Percentiles rank a stretch among this genome's conserved stretches.
phyloP scores from a whole-genome alignment of 805 yeast species.

The Sugiyamaella boreocaroliniensis region DNA sequence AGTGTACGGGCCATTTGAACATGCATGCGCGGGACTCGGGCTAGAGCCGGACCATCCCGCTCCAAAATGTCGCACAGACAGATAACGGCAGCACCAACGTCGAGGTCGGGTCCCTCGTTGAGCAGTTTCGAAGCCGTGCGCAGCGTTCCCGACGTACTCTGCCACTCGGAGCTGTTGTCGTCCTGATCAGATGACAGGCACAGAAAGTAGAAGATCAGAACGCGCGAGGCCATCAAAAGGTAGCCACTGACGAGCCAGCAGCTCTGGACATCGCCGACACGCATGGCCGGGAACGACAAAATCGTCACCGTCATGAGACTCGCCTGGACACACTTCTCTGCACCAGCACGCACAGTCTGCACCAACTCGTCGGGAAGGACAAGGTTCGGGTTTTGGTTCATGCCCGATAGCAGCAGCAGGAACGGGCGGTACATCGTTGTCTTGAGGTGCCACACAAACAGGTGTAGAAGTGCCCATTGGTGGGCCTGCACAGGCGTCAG shows the following conservation, averaged over 20 bases:
- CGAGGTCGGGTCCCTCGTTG: background rate
- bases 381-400: background rate
- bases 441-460: constrained; percentile 1
- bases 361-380: background rate
- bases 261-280: background rate
- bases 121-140: background rate
- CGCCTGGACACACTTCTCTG: constrained; percentile 1
- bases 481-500: background rate
- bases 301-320: background rate
- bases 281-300: background rate
- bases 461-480: constrained; percentile 5
- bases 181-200: background rate
- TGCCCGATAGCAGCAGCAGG: constrained; percentile 1
- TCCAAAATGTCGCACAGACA: background rate
- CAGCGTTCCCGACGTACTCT: background rate
- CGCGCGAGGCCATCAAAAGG: background rate
- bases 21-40: background rate
- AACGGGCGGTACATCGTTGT: constrained; percentile 6
- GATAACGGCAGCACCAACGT: background rate
- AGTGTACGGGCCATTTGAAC: background rate
- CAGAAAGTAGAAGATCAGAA: constrained; percentile 2
- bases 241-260: constrained; percentile 5
- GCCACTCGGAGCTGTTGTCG: background rate
- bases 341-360: constrained; percentile 1
- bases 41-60: background rate